These are phyloP conservation scores for Cladosporium sp. DNA, from an alignment of 2,329 filamentous ascomycete species.

Conservation along the genomic window DNA sequence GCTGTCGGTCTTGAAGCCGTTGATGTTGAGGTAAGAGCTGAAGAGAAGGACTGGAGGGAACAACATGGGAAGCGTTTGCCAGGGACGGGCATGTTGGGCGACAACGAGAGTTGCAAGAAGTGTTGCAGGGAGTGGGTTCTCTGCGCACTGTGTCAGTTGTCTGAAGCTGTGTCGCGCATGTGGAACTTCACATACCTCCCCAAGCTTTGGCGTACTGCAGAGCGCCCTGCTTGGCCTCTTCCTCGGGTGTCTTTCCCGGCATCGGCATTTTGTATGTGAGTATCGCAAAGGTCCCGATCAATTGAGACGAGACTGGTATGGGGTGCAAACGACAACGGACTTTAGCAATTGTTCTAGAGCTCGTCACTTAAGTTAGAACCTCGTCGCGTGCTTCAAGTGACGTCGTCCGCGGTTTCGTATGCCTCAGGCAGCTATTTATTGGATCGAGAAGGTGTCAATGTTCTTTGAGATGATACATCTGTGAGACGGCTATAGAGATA, in stretches of 20 bases:
- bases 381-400: neutral
- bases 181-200: constrained; percentile 44
- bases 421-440: neutral
- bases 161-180: neutral
- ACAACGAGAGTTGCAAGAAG: constrained; percentile 63
- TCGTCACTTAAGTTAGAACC: neutral
- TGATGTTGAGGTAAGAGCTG: constrained; percentile 62
- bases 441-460: too few species aligned
- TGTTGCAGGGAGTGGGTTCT: constrained; percentile 61
- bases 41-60: constrained; percentile 65
- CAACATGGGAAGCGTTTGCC: constrained; percentile 61
- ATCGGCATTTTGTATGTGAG: constrained; percentile 30
- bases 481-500: neutral
- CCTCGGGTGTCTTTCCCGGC: constrained; percentile 34
- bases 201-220: constrained; percentile 47
- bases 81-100: constrained; percentile 63
- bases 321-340: too few species aligned
- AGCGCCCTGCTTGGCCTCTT: constrained; percentile 37
- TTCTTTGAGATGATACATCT: neutral
- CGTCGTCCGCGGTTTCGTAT: neutral
- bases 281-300: neutral
- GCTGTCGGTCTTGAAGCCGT: constrained; percentile 58
- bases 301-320: too few species aligned
- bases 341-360: neutral
- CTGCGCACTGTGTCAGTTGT: constrained; percentile 36